Conservation (phyloP, 2,329 filamentous ascomycete genomes). For the Paradendryphiella salina region DNA sequence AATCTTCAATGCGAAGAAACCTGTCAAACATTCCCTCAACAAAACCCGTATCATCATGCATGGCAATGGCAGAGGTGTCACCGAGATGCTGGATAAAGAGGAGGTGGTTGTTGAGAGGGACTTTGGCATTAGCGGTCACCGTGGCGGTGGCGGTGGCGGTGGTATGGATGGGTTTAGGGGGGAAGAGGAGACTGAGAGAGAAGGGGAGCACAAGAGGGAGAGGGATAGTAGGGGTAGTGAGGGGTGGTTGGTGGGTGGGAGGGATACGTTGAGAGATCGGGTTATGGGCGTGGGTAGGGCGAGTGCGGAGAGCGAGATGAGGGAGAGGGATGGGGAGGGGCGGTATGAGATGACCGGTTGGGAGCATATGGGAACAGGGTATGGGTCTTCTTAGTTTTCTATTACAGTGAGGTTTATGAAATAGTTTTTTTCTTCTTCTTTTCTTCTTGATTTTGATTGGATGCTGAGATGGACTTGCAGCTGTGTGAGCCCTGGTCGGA, state of each 20-base stretch:
- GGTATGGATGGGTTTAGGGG: background rate
- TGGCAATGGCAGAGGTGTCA: constrained; percentile 34
- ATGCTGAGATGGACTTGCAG: too few species aligned
- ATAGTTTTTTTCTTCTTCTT: background rate
- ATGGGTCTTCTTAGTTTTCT: background rate
- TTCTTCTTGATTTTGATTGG: background rate
- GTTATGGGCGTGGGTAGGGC: constrained; percentile 8
- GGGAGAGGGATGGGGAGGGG: constrained; percentile 2
- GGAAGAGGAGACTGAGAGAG: background rate
- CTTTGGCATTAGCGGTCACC: background rate
- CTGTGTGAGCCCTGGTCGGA: too few species aligned
- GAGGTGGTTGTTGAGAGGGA: constrained; percentile 10
- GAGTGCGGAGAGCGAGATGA: constrained; percentile 14
- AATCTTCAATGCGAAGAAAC: constrained; percentile 49
- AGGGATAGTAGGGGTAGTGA: constrained; percentile 15
- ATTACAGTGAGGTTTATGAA: background rate
- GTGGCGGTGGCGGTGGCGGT: background rate
- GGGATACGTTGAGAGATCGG: constrained; percentile 9
- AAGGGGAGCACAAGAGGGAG: constrained; percentile 2
- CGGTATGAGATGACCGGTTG: constrained; percentile 4
- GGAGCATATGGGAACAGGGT: constrained; percentile 1
- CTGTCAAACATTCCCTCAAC: constrained; percentile 44
- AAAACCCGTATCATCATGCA: constrained; percentile 40
- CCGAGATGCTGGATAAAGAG: constrained; percentile 40
- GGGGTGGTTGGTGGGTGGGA: constrained; percentile 4